phyloP scores from a whole-genome alignment of 306 rosid genomes.

The Malus domestica region DNA sequence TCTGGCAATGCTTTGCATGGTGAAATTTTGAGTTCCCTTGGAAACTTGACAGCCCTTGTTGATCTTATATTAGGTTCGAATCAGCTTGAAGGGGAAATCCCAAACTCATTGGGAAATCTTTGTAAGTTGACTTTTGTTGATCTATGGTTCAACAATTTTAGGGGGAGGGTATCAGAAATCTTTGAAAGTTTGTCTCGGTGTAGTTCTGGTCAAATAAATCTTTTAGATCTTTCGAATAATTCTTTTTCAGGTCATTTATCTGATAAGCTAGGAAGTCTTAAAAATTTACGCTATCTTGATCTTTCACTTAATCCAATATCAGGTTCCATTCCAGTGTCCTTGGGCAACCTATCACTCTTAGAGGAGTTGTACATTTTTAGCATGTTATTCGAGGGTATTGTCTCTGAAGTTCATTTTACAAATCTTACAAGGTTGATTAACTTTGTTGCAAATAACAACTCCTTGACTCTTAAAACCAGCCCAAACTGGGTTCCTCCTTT shows the following conservation, averaged over 20 bases:
- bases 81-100: constrained; percentile 7
- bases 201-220: neutral
- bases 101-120: constrained; percentile 4
- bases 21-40: neutral
- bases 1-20: neutral
- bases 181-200: neutral
- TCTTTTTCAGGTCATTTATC: constrained; percentile 6
- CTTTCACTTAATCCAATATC: neutral
- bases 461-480: no score
- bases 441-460: no score
- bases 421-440: no score
- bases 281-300: neutral
- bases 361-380: no score
- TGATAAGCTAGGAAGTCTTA: neutral
- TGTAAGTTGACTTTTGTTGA: neutral
- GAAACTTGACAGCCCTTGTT: neutral
- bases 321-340: neutral
- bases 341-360: no score
- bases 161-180: neutral
- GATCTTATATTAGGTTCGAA: rapidly evolving
- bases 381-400: no score
- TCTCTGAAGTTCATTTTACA: no score
- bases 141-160: rapidly evolving
- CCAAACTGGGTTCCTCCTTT: neutral
- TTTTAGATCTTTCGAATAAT: rapidly evolving